These are phyloP conservation scores for Backusella psychrophila DNA, from an alignment of 192 early-diverging fungal genomes.

Conservation along the genomic window DNA sequence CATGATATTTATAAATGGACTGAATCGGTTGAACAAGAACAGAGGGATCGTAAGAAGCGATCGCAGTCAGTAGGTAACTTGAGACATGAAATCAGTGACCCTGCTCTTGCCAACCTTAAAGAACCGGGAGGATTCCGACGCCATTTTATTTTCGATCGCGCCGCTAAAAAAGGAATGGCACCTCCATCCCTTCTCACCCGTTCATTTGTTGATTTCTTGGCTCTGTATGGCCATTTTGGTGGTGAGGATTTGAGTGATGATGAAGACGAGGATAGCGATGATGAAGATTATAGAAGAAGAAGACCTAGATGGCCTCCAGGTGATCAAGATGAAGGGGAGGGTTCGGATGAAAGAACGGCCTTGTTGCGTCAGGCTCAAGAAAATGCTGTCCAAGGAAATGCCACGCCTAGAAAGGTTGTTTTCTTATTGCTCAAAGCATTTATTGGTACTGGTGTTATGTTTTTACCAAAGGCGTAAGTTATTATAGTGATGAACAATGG, in stretches of 20 bases:
- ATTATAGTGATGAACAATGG: neutral
- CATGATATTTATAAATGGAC: slow-evolving; percentile 89
- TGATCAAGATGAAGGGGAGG: neutral
- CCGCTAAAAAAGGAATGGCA: slow-evolving; percentile 63
- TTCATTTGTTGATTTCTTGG: slow-evolving; percentile 93
- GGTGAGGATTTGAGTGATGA: slow-evolving; percentile 80
- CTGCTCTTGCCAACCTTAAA: slow-evolving; percentile 34
- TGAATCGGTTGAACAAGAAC: slow-evolving; percentile 57
- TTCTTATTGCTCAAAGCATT: slow-evolving; percentile 80
- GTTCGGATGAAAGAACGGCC: slow-evolving; percentile 21
- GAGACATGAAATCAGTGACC: neutral
- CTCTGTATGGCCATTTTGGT: slow-evolving; percentile 91
- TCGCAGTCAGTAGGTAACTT: slow-evolving; percentile 25
- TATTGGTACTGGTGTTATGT: slow-evolving; percentile 45
- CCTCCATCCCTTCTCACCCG: slow-evolving; percentile 76
- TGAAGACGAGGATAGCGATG: slow-evolving; percentile 8
- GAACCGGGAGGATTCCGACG: slow-evolving; percentile 90
- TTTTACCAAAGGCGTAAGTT: slow-evolving; percentile 31
- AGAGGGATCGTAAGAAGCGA: slow-evolving; percentile 21
- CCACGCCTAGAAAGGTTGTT: slow-evolving; percentile 69
- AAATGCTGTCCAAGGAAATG: slow-evolving; percentile 40
- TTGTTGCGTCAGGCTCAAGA: slow-evolving; percentile 11
- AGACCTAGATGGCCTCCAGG: neutral
- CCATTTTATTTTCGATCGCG: slow-evolving; percentile 76
- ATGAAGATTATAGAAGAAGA: slow-evolving; percentile 3